Evolutionary conservation across 2,329 filamentous ascomycete genomes (phyloP), one percentile per base, ranked within the genome.

Genomic region (Paracorniculantispora psalliotae): DNA sequence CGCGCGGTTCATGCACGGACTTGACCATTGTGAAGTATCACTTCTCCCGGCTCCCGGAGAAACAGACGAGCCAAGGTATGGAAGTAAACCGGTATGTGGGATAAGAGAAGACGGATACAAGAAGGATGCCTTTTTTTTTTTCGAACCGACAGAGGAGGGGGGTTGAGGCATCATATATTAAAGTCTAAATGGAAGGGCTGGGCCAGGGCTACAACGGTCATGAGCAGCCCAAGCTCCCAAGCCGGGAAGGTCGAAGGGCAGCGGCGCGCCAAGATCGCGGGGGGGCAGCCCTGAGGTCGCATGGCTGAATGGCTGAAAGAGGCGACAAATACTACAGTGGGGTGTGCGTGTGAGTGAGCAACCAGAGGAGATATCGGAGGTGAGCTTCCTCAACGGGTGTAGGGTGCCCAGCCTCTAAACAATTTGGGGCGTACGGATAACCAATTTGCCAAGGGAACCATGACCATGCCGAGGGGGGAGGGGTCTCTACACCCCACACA

Each of bases 211-310:
- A n/a, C 23, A 43, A 30, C 43, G 21, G 52, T 47, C 21, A 48
- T 30, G 37, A 33, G 25, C 9, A 39, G 3, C 23, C 8, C 13
- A 28, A n/a, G 2, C 23, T 12, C 26, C 19, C 44, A 39, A 41
- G 46, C 35, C 35, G 46, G 55, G 33, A 50, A 59, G 49, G 41
- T 46, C 21, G 41, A 8, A 26, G 21, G 28, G 23, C 21, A 33
- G 57, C 49, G 30, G 50, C 44, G 50, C 44, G 55, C 55, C 57
- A 59, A 59, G 57, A 59, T 59, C 43, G 57, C 49, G 57, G 57
- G 56, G 53, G 43, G 33, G 30, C 41, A 25, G 44, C 13, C 47
- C 8, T 25, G 26, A 37, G 33, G 49, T 35, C 33, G 17, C 49
- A 52, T 26, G 23, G 44, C 44, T 47, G 21, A 25, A 41, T 41